Evolutionary conservation across 352 stramenopile species (phyloP).

Genomic region (Phytopythium kandeliae): DNA sequence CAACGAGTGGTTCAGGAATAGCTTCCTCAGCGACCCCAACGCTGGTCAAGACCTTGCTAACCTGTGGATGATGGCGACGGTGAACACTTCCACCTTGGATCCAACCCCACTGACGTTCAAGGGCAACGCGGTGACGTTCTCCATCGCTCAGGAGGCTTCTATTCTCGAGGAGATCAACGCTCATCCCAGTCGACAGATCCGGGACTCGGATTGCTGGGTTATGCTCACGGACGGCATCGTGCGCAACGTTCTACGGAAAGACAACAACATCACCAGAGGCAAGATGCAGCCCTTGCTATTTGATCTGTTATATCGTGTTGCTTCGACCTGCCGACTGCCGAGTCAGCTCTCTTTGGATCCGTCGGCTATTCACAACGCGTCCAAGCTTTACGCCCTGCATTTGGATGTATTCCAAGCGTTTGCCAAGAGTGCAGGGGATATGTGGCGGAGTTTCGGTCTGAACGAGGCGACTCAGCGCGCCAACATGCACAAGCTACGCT

Average conservation of each 20-base stretch:
- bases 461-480: conserved; percentile 7
- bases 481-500: conserved; percentile 31
- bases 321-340: conserved; percentile 33
- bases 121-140: conserved; percentile 16
- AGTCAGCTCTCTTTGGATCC: not conserved
- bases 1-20: conserved; percentile 62
- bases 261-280: conserved; percentile 32
- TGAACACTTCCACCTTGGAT: conserved; percentile 40
- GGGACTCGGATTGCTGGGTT: conserved; percentile 65
- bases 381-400: conserved; percentile 53
- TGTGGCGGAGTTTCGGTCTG: conserved; percentile 28
- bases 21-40: conserved; percentile 51
- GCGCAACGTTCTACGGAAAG: conserved; percentile 36
- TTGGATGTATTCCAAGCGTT: conserved; percentile 64
- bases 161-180: not conserved
- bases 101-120: conserved; percentile 13
- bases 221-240: conserved; percentile 65
- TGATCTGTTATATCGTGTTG: conserved; percentile 34
- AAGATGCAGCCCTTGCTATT: conserved; percentile 50
- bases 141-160: conserved; percentile 3
- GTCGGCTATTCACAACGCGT: not conserved
- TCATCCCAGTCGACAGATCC: conserved; percentile 5
- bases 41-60: conserved; percentile 47
- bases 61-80: conserved; percentile 60
- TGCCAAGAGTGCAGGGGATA: conserved; percentile 31